Evolutionary conservation across 2,329 filamentous ascomycete genomes (phyloP).

Genomic region (Phaeosphaeriaceae sp.): DNA sequence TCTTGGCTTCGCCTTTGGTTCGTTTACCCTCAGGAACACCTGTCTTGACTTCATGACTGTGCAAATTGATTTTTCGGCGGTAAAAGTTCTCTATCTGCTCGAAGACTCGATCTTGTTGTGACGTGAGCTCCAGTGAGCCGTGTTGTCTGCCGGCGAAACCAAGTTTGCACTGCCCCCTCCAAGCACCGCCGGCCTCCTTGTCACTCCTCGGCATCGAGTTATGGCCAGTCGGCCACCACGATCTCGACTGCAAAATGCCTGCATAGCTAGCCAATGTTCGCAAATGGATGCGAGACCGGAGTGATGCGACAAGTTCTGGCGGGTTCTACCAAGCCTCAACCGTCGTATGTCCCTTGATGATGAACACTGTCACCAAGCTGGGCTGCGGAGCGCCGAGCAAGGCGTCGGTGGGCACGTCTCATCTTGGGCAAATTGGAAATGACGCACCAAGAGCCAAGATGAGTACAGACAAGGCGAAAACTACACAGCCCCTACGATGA

Average conservation of each 20-base stretch:
- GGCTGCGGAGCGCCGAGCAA: slow-evolving; percentile 10
- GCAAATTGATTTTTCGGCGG: not conserved
- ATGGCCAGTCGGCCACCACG: not conserved
- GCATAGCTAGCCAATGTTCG: not conserved
- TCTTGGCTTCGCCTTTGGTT: not conserved
- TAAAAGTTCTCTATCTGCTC: not conserved
- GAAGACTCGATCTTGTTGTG: not conserved
- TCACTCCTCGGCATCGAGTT: slow-evolving; percentile 7
- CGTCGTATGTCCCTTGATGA: not conserved
- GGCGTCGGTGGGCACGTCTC: slow-evolving; percentile 13
- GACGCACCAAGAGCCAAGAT: slow-evolving; percentile 19
- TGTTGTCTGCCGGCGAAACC: slow-evolving; percentile 1
- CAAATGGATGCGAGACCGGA: not conserved
- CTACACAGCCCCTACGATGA: slow-evolving; percentile 21
- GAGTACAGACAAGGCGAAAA: slow-evolving; percentile 13
- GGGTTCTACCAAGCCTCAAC: slow-evolving; percentile 4
- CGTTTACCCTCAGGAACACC: not conserved
- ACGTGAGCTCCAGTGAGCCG: not conserved
- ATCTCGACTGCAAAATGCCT: slow-evolving; percentile 4
- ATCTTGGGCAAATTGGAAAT: slow-evolving; percentile 11
- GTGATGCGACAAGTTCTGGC: slow-evolving; percentile 3
- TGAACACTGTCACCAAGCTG: not conserved
- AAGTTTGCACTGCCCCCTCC: slow-evolving; percentile 13
- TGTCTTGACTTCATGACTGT: not conserved
- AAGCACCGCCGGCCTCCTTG: slow-evolving; percentile 10